Evolutionary conservation across 2,329 filamentous ascomycete genomes (phyloP).

Genomic region (Macrophomina tecta): DNA sequence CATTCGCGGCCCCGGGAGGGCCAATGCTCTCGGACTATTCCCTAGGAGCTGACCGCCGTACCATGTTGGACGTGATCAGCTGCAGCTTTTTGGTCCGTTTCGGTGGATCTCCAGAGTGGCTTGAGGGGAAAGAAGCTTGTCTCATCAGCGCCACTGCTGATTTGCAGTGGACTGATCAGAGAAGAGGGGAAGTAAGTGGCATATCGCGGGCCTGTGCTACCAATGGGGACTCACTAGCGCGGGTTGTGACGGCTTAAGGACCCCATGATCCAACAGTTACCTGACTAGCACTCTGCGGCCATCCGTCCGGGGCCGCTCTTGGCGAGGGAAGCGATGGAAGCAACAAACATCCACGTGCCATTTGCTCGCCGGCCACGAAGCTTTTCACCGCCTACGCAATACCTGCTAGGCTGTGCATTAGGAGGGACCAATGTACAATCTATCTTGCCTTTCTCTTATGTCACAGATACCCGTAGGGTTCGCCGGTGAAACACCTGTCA

Average conservation of each 20-base stretch:
- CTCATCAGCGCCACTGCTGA: neutral
- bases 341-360: constrained; percentile 4
- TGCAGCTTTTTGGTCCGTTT: neutral
- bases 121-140: neutral
- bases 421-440: constrained; percentile 1
- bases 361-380: neutral
- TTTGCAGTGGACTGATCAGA: neutral
- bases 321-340: neutral
- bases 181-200: constrained; percentile 1
- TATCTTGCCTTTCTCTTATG: neutral
- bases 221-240: constrained; percentile 6
- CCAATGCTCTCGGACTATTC: neutral
- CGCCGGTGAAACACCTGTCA: neutral
- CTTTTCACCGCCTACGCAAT: neutral
- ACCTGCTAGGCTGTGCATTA: constrained; percentile 12
- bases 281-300: constrained; percentile 1
- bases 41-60: neutral
- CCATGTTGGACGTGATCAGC: neutral
- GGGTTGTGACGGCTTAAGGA: constrained; percentile 18
- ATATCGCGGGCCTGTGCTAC: constrained; percentile 4
- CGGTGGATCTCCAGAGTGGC: neutral
- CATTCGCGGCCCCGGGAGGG: neutral
- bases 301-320: constrained; percentile 7
- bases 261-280: neutral
- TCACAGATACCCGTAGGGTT: neutral